Evolutionary conservation across 306 rosid species (phyloP).

Genomic region (Prunus mira): DNA sequence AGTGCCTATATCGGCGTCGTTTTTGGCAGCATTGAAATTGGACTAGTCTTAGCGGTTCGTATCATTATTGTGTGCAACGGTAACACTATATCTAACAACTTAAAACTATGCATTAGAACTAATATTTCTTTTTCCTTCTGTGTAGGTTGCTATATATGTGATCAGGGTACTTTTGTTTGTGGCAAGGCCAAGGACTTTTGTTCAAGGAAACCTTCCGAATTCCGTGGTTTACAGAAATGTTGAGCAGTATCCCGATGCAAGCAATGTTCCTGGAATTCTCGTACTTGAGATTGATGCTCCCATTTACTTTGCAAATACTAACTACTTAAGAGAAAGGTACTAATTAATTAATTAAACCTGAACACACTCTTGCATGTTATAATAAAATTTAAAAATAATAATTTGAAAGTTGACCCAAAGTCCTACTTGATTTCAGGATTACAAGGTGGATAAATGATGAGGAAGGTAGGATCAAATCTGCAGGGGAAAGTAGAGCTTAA

Average conservation of each 20-base stretch:
- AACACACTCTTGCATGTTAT: not conserved
- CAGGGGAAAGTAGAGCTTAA: slow-evolving; percentile 45
- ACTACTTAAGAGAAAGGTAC: slow-evolving; percentile 58
- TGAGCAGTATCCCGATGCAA: too few species aligned
- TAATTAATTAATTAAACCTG: too few species aligned
- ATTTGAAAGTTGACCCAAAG: not conserved
- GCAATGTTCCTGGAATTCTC: too few species aligned
- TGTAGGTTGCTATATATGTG: slow-evolving; percentile 65
- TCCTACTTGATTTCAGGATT: slow-evolving; percentile 47
- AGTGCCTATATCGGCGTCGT: too few species aligned
- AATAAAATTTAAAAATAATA: not conserved
- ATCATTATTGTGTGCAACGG: too few species aligned
- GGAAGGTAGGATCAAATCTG: slow-evolving; percentile 67
- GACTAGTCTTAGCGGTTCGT: too few species aligned
- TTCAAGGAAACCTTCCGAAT: slow-evolving; percentile 42
- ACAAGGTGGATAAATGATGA: slow-evolving; percentile 93
- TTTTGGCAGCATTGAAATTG: too few species aligned
- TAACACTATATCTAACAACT: not conserved
- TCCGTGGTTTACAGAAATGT: too few species aligned
- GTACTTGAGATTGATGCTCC: too few species aligned
- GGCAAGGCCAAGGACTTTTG: slow-evolving; percentile 47
- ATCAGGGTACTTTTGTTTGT: slow-evolving; percentile 46
- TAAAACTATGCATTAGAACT: not conserved
- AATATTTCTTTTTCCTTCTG: not conserved
- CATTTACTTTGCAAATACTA: slow-evolving; percentile 22